A percentile compares a stretch with the other conserved stretches of the same genome.
Conservation (phyloP, 2,329 filamentous ascomycete genomes). For the Sodiomyces alkalinus region DNA sequence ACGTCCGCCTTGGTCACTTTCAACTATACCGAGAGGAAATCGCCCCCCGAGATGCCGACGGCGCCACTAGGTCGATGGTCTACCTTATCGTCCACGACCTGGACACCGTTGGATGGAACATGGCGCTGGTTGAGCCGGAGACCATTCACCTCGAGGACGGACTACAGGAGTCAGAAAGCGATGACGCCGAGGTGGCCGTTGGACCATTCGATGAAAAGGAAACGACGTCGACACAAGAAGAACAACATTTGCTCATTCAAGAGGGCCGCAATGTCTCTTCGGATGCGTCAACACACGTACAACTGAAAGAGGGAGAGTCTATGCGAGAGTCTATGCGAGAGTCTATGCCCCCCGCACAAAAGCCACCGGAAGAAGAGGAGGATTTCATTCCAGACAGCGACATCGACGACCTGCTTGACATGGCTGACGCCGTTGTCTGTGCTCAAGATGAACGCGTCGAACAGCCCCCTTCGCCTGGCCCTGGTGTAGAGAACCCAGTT, state of each 20-base stretch:
- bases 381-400: conserved; percentile 5
- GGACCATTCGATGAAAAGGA: no score
- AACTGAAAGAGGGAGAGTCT: no score
- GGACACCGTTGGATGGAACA: conserved; percentile 30
- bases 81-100: conserved; percentile 31
- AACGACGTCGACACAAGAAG: no score
- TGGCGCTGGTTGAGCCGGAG: background rate
- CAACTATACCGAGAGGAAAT: conserved; percentile 1
- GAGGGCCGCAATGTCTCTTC: no score
- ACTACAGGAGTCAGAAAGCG: conserved; percentile 1
- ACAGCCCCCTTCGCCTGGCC: no score
- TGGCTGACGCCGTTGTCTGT: conserved; percentile 1
- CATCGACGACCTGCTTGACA: conserved; percentile 4
- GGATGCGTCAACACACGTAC: no score
- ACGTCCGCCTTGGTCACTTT: conserved; percentile 29
- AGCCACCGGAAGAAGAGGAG: background rate
- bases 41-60: conserved; percentile 1
- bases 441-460: no score
- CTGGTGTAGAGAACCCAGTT: no score
- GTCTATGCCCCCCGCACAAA: no score
- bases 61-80: conserved; percentile 16
- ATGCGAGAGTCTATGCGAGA: no score
- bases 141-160: background rate
- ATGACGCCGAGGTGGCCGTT: background rate
- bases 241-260: no score